Evolutionary conservation across 805 yeast species (phyloP), one percentile per base, ranked within the genome.

Genomic region (Peterozyma xylosa): DNA sequence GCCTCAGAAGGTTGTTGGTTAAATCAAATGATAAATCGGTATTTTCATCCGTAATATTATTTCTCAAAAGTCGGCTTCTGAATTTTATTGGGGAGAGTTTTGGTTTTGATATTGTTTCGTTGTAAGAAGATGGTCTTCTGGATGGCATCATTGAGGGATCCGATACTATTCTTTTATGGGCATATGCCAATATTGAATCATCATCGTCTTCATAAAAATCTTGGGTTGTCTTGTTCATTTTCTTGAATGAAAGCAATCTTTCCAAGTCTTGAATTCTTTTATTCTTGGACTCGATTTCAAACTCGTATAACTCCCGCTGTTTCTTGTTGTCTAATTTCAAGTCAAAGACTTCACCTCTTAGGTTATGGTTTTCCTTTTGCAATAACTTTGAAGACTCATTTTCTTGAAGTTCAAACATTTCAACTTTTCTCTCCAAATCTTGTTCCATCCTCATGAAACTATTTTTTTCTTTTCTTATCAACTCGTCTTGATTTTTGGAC

Each of bases 251-350:
- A 9, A 55, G 37, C 41, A 48, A 41, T 11, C 33, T 32, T 43
- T 63, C 64, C n/a, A 64, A 49, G 33, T 59, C 63, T 39, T 47
- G 46, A 5, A 63, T 58, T 10, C 54, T 49, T 13, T 56, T 48
- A 13, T 61, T 53, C 36, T 57, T 58, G 10, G 42, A 52, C 11
- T 47, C 38, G 3, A 52, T 43, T 42, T 66, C 58, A 40, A 47
- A 38, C 32, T 55, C 47, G 42, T 54, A 46, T 21, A 60, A 47
- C 3, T 53, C 53, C 43, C 61, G 58, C n/a, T 59, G 61, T 17
- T 53, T 51, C 35, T 54, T 53, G 38, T 61, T 66, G 32, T 43
- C 36, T n/a, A 38, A 29, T 29, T 37, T 21, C 27, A 45, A n/a
- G 34, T 38, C 44, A 34, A 41, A 39, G 13, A 48, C 37, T 41